Evolutionary conservation across 2,329 filamentous ascomycete species (phyloP).

Genomic region (Acephala macrosclerotiorum): DNA sequence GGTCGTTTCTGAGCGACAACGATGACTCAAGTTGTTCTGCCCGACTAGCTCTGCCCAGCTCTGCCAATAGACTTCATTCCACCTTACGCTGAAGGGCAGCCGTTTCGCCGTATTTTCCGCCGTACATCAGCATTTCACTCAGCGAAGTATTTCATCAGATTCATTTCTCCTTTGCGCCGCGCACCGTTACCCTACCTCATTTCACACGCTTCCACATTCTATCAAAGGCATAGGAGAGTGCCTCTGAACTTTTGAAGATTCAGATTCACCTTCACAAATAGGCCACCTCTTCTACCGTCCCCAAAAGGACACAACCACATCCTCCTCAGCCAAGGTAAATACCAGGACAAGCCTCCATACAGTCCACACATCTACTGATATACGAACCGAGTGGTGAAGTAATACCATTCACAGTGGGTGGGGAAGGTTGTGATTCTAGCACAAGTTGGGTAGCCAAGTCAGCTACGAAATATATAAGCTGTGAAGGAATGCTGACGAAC

Average conservation of each 20-base stretch:
- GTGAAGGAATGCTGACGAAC: too few relatives aligned
- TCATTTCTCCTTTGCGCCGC: conserved; percentile 13
- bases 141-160: conserved; percentile 12
- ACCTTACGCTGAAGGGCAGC: conserved; percentile 8
- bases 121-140: conserved; percentile 5
- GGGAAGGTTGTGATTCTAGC: neutral
- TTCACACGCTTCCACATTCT: conserved; percentile 4
- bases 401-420: neutral
- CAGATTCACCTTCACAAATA: conserved; percentile 15
- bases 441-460: too few relatives aligned
- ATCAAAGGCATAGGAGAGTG: conserved; percentile 11
- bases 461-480: too few relatives aligned
- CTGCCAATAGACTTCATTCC: conserved; percentile 9
- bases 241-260: conserved; percentile 7
- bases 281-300: conserved; percentile 18
- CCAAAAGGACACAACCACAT: conserved; percentile 1
- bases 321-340: conserved; percentile 14
- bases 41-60: conserved; percentile 9
- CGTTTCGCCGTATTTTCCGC: conserved; percentile 10
- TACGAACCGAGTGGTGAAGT: neutral
- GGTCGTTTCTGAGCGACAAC: neutral
- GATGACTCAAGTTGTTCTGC: conserved; percentile 34
- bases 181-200: conserved; percentile 15
- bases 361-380: conserved; percentile 16
- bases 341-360: conserved; percentile 13